Evolutionary conservation across 257 asterid species (phyloP), one percentile per base, ranked within the genome.

Genomic region (Coffea eugenioides): DNA sequence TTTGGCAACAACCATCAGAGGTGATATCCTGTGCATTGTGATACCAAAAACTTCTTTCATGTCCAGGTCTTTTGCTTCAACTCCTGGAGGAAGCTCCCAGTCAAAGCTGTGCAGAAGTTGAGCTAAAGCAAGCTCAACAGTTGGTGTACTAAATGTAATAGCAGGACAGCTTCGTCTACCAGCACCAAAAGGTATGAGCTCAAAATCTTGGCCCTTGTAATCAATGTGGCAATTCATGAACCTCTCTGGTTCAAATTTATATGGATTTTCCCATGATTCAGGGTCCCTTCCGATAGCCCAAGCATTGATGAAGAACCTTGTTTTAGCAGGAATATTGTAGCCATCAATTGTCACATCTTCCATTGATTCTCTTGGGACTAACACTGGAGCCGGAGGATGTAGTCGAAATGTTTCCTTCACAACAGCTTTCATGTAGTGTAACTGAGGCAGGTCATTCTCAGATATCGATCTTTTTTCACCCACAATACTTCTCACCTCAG

Each of bases 101-200:
- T 91, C 92, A 77, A 90, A 91, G 77, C 87, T 72, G 34, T 84
- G 87, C n/a, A 90, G 86, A 79, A 91, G 91, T 25, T 91, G 91
- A 16, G 94, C 94, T 80, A 91, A 80, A 34, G 91, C 91, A 25
- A 90, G 82, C 81, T 91, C 97, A 36, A 84, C 79, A 13, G 84
- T 83, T 3, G 86, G 89, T 5, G 85, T 65, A 49, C 90, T 86
- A 69, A 91, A 90, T 0, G 83, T 41, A 46, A 88, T 82, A 1
- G 85, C 97, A 75, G 94, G 97, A 61, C 94, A 91, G 31, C 59
- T 88, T 83, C 97, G 75, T 77, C 91, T 85, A 0, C 94, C 97
- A 6, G 90, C 91, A 1, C 94, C 97, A 45, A 91, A 90, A 1
- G 96, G 96, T 49, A 90, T 82, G 18, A 89, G 77, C 84, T 89